Evolutionary conservation across 169 alveolate species (phyloP).

Genomic region (Eimeria mitis): DNA sequence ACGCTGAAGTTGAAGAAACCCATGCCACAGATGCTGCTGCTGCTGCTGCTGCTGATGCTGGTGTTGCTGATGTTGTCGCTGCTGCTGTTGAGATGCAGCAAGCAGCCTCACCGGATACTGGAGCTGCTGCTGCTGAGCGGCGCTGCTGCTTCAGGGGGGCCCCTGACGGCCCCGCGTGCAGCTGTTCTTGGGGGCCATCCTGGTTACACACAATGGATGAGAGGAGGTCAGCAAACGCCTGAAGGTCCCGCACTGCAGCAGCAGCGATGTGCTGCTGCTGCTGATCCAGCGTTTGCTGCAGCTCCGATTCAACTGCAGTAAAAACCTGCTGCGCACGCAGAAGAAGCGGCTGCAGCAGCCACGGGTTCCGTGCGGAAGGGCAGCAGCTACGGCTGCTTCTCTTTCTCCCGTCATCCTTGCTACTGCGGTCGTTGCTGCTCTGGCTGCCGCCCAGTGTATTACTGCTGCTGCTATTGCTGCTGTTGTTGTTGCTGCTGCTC

Average conservation of each 20-base stretch:
- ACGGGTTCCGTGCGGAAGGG: slow-evolving; percentile 39
- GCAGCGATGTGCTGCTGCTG: slow-evolving; percentile 53
- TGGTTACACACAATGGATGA: slow-evolving; percentile 56
- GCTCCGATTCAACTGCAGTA: slow-evolving; percentile 55
- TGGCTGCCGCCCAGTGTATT: neutral
- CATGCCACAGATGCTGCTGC: neutral
- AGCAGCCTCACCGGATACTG: neutral
- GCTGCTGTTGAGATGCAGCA: neutral
- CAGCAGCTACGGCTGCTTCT: slow-evolving; percentile 14
- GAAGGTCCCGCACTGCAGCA: slow-evolving; percentile 57
- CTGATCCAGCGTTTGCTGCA: slow-evolving; percentile 58
- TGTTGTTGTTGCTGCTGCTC: neutral
- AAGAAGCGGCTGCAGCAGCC: slow-evolving; percentile 75
- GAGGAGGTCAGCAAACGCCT: slow-evolving; percentile 52
- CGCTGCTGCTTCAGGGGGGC: slow-evolving; percentile 29
- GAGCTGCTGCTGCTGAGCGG: slow-evolving; percentile 1
- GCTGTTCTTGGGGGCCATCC: slow-evolving; percentile 22
- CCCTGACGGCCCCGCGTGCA: slow-evolving; percentile 2
- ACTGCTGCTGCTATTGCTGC: slow-evolving; percentile 1
- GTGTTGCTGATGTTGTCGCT: neutral
- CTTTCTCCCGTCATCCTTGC: slow-evolving; percentile 9
- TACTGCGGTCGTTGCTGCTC: slow-evolving; percentile 3
- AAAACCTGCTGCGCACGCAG: slow-evolving; percentile 56
- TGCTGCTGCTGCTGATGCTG: slow-evolving; percentile 39
- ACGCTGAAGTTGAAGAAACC: neutral